These are phyloP conservation scores for Rhodotorula sp. DNA, from an alignment of 1,284 basidiomycete species.

Conservation along the genomic window DNA sequence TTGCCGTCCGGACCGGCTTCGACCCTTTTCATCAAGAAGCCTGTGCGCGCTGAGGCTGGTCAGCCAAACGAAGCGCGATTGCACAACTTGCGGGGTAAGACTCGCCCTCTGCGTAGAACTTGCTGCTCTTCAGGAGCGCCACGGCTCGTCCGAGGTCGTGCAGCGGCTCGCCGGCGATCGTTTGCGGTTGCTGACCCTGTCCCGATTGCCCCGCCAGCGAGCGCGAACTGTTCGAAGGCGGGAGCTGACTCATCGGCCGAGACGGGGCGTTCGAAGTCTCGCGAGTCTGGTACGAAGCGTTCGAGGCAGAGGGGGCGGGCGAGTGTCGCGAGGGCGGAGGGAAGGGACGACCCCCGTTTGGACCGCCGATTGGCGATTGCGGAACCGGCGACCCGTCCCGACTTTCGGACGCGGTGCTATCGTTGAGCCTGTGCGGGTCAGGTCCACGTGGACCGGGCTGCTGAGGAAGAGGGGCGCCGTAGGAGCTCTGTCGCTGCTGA, in stretches of 20 bases:
- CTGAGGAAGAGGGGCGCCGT: not conserved
- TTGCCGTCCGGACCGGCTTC: conserved; percentile 35
- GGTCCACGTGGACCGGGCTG: not conserved
- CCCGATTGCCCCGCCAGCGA: not conserved
- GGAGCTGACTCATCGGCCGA: conserved; percentile 1
- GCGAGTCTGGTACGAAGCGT: not conserved
- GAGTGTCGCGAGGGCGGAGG: conserved; percentile 3
- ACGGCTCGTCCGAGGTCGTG: conserved; percentile 35
- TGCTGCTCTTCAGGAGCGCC: conserved; percentile 30
- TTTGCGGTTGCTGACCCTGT: conserved; percentile 1
- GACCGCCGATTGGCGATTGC: conserved; percentile 1
- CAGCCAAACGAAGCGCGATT: not conserved
- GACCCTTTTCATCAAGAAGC: conserved; percentile 40
- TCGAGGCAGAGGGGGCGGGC: conserved; percentile 11
- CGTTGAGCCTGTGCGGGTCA: conserved; percentile 2
- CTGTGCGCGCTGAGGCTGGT: not conserved
- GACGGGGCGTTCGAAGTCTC: not conserved
- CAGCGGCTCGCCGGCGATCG: conserved; percentile 38
- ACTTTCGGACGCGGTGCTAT: too few relatives aligned
- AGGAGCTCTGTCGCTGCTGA: conserved; percentile 10
- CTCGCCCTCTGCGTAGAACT: conserved; percentile 37
- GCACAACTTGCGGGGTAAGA: too few relatives aligned
- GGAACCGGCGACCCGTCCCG: not conserved
- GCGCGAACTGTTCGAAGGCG: conserved; percentile 11
- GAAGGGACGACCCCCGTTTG: not conserved